Evolutionary conservation across 106 monocot genomes (phyloP), one percentile per base, ranked within the genome.

Genomic region (Dactylorhiza incarnata): DNA sequence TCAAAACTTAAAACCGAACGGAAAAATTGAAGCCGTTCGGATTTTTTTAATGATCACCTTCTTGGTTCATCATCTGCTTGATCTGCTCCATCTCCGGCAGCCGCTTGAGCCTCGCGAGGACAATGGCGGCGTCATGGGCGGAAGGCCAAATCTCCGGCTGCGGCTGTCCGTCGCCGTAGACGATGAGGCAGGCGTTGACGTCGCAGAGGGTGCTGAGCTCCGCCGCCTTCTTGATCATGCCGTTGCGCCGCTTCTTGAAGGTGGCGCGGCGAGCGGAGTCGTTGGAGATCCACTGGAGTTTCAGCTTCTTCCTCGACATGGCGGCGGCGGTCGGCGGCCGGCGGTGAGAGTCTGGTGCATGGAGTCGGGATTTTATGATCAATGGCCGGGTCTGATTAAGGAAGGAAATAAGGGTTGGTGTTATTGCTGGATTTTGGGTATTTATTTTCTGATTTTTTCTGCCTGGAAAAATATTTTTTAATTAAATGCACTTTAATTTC

Each of bases 261-360:
- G 82, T 86, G 9, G 82, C 82, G 0, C 79, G 29, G 9, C 86
- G 59, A 0, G 72, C 70, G 0, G 82, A 20, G 68, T 82, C 79
- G 68, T 86, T 86, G 45, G 59, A 37, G 24, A 86, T 82, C 76
- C 72, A 79, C 53, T 63, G 76, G 0, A 86, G 82, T 51, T 82
- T 86, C 73, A 86, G 82, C 82, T 86, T 86, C 86, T 86, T 82
- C 62, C 86, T 82, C 5, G 82, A 79, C 82, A 86, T 82, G 68
- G 44, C 14, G 45, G 45, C 1, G 6, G 44, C 8, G 25, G 12
- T n/a, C 0, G 37, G 37, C 37, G 37, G 37, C 37, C 37, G 37
- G 37, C 37, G 37, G 37, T 37, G 37, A 37, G 37, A 37, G 37
- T 37, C 37, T n/a, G 3, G 37, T 37, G 37, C 37, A 37, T 0